These are phyloP conservation scores for Dionaea muscipula DNA, from an alignment of 179 eudicot species.

Conservation along the genomic window DNA sequence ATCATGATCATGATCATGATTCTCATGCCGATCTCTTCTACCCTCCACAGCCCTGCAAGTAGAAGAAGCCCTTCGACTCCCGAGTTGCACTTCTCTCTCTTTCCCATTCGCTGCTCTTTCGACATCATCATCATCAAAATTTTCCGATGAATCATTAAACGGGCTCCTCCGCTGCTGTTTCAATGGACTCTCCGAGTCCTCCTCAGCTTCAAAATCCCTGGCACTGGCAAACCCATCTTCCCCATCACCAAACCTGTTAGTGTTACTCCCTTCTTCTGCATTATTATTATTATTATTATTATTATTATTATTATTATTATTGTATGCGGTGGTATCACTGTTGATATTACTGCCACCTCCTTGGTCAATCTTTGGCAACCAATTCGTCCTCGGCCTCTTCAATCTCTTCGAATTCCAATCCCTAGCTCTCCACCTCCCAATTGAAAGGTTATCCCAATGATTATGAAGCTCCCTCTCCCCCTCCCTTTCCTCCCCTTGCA, in stretches of 20 bases:
- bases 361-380: constrained; percentile 12
- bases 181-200: constrained; percentile 21
- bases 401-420: constrained; percentile 16
- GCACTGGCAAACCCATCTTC: constrained; percentile 16
- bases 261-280: constrained; percentile 11
- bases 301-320: too few species aligned
- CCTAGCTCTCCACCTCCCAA: constrained; percentile 22
- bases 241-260: background rate
- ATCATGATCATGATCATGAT: constrained; percentile 1
- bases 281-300: constrained; percentile 4
- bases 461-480: constrained; percentile 7
- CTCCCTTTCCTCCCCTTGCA: background rate
- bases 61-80: constrained; percentile 11
- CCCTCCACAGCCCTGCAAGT: constrained; percentile 15
- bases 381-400: constrained; percentile 21
- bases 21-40: background rate
- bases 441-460: constrained; percentile 16
- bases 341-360: background rate
- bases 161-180: constrained; percentile 28
- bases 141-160: constrained; percentile 17
- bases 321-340: too few species aligned
- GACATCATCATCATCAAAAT: background rate
- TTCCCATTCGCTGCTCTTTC: constrained; percentile 4
- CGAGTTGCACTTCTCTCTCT: constrained; percentile 3
- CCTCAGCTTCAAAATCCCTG: constrained; percentile 14